Conservation (phyloP, 345 rosid species). For the Euphorbia pulcherrima region DNA sequence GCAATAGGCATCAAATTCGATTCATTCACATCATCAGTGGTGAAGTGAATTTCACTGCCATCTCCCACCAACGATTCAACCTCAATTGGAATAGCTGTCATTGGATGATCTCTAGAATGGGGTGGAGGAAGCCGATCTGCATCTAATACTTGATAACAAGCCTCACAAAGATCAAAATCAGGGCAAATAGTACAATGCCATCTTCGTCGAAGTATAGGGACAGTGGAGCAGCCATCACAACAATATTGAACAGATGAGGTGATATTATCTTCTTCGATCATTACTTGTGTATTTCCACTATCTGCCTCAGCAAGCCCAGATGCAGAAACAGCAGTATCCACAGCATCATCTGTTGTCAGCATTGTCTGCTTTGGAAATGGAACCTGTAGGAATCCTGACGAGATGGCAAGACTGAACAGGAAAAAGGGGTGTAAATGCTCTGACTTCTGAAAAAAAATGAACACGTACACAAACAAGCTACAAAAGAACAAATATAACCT, state of each 20-base stretch:
- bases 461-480: constrained; percentile 8
- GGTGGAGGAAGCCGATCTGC: constrained; percentile 84
- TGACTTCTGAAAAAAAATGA: constrained; percentile 20
- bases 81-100: constrained; percentile 95
- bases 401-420: constrained; percentile 82
- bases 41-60: constrained; percentile 73
- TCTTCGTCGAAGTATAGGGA: constrained; percentile 87
- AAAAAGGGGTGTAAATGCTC: constrained; percentile 8
- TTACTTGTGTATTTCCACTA: constrained; percentile 64
- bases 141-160: constrained; percentile 83
- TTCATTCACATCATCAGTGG: constrained; percentile 62
- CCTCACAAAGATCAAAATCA: constrained; percentile 96
- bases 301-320: constrained; percentile 54
- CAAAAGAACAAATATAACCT: constrained; percentile 50
- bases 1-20: constrained; percentile 48
- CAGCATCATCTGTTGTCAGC: constrained; percentile 76
- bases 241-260: constrained; percentile 95
- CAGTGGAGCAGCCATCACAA: constrained; percentile 98
- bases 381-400: constrained; percentile 96
- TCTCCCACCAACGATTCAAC: constrained; percentile 82
- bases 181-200: constrained; percentile 99
- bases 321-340: constrained; percentile 52
- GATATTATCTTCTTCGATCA: constrained; percentile 94
- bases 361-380: constrained; percentile 97
- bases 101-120: constrained; percentile 90